A percentile compares a stretch with the other conserved stretches of the same genome.
phyloP scores from a whole-genome alignment of 139 green algal species.

The Chlorella ohadii region DNA sequence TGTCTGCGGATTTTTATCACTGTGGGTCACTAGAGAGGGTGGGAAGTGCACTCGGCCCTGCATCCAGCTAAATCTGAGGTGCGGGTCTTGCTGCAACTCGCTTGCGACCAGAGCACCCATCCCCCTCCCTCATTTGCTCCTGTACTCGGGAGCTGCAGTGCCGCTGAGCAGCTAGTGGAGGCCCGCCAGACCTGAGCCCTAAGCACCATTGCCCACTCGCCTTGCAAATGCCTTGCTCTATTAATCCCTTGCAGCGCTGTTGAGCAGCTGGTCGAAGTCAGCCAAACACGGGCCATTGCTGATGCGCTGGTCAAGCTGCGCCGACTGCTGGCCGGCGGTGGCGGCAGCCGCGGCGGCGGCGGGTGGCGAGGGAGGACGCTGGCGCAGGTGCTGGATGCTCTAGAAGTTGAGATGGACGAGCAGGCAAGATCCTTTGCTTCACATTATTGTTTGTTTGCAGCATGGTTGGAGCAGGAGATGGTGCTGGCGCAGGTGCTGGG shows the following conservation, averaged over 20 bases:
- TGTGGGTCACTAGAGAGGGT: no score
- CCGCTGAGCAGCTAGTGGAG: no score
- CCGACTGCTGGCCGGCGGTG: neutral
- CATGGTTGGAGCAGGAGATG: no score
- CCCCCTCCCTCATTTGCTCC: no score
- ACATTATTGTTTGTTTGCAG: no score
- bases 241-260: slow-evolving; percentile 36
- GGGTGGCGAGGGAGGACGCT: slow-evolving; percentile 4
- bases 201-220: no score
- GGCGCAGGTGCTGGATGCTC: slow-evolving; percentile 2
- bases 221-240: no score
- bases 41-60: neutral
- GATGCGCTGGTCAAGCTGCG: slow-evolving; percentile 4
- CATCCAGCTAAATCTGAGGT: slow-evolving; percentile 44
- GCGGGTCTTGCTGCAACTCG: neutral
- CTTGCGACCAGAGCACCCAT: no score
- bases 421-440: neutral
- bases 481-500: no score
- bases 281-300: slow-evolving; percentile 20
- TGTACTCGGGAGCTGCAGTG: no score
- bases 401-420: slow-evolving; percentile 19
- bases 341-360: neutral
- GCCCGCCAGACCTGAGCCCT: no score
- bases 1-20: no score
- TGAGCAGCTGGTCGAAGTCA: slow-evolving; percentile 71